Percentiles rank a stretch among this genome's conserved stretches.
Evolutionary conservation across 345 rosid genomes (phyloP).

Genomic region (Eucalyptus camaldulensis): DNA sequence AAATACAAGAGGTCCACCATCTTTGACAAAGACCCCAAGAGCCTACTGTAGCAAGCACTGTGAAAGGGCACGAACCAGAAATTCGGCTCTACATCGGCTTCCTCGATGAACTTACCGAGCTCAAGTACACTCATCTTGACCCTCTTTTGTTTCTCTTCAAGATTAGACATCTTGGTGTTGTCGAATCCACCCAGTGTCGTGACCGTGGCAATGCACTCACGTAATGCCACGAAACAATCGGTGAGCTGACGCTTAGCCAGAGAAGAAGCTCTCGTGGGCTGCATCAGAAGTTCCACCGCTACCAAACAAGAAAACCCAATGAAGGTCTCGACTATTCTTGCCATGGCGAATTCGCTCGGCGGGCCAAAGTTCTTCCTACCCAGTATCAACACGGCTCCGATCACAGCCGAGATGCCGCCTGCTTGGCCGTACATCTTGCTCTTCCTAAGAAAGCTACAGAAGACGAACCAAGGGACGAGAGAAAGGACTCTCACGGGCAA

Average conservation of each 20-base stretch:
- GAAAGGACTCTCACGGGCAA: conserved; percentile 60
- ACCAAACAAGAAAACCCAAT: conserved; percentile 73
- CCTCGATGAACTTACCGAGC: conserved; percentile 42
- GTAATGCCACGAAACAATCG: conserved; percentile 25
- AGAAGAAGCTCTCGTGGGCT: conserved; percentile 64
- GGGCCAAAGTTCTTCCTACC: conserved; percentile 73
- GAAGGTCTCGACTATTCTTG: conserved; percentile 76
- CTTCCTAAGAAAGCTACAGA: conserved; percentile 48
- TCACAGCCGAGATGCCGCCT: conserved; percentile 70
- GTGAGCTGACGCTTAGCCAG: conserved; percentile 49
- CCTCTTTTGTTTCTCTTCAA: conserved; percentile 32
- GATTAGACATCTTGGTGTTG: conserved; percentile 3
- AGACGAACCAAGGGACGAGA: conserved; percentile 81
- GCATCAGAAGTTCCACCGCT: conserved; percentile 42
- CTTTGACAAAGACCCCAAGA: conserved; percentile 37
- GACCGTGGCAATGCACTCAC: conserved; percentile 26
- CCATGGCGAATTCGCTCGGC: conserved; percentile 78
- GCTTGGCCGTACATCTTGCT: conserved; percentile 82
- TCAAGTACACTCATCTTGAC: conserved; percentile 25
- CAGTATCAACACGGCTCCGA: conserved; percentile 70
- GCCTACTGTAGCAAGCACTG: conserved; percentile 46
- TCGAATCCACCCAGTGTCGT: conserved; percentile 2
- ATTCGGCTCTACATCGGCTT: conserved; percentile 79
- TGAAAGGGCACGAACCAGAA: conserved; percentile 79
- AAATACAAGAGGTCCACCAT: conserved; percentile 56